Base-by-base conservation (phyloP, 2,329 filamentous ascomycete genomes). In the Verticillium nonalfalfae region DNA sequence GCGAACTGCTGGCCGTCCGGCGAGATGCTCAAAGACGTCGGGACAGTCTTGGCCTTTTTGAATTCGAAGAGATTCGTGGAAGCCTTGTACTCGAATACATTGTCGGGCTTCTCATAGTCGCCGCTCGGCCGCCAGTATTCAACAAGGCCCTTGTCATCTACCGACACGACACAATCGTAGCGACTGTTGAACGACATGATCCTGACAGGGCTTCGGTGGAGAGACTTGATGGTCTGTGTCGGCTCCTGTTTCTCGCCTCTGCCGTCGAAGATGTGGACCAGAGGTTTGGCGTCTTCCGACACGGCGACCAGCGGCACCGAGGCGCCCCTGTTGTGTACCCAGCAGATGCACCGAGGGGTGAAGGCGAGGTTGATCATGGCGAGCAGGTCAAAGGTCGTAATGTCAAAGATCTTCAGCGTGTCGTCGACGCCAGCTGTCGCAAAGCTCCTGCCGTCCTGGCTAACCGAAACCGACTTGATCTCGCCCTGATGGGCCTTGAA, bases 21-120 rank as follows among this genome's bases (percentile, higher is more conserved):
- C 0, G 95, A 97, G 56, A 99, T 84, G 0, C 90, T 91, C 57
- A 99, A 80, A 11, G 90, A 91, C 4, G 88, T 86, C 0, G 94
- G 93, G 0, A 89, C 85, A 0, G 93, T 90, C 74, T 97, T 98
- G 58, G 91, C 85, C 76, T 97, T 98, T 71, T 96, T 98, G 79
- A 99, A 98, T 59, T 97, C 94, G 71, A 98, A 99, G 1, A 99
- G 81, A 69, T 91, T 95, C 2, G 95, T 99, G 1, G 90, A 89
- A 71, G 92, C 96, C 77, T 99, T 99, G 77, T 93, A 91, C 67
- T 91, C 85, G 72, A 96, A 99, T 18, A 99, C 93, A 59, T 86
- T 92, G 67, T 93, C 88, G 0, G 95, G 95, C 74, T 98, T 97
- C 70, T 96, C 92, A 73, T 92, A 97, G 45, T 80, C 87, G 1